Base-by-base conservation (phyloP, 2,329 filamentous ascomycete genomes). In the Thielaviopsis musarum region DNA sequence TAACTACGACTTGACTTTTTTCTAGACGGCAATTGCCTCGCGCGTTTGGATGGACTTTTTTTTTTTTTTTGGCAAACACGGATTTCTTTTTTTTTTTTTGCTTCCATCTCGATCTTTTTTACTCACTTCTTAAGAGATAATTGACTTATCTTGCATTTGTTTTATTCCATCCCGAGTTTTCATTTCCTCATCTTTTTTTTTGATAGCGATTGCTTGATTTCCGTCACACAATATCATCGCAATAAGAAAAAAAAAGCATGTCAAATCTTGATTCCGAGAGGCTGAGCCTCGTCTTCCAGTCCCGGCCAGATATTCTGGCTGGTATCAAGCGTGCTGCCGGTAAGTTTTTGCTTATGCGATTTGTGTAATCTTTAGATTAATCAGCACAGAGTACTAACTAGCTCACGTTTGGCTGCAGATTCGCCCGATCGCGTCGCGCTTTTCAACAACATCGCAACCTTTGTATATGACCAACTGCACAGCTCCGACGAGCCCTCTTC, bases 381-480 rank as follows among this genome's bases (percentile, higher is more conserved):
- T 52, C 49, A 52, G 24, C 28, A 17, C 45, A 13, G 6, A 21
- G 22, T 5, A 19, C 56, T n/a, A 19, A 15, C 49, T 45, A 19
- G 48, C 34, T 17, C 24, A 10, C 12, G 19, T 22, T 49, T 41
- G 34, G 9, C 21, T 12, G 5, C 64, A 80, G 78, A 82, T 65
- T 74, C 77, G 1, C 76, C 78, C 0, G 69, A 69, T 6, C 72
- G 74, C 38, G 68, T 79, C 26, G 66, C 70, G 21, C 71, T 83
- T 9, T 83, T 83, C 69, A 82, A 82, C 69, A 70, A 75, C 54
- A 82, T 82, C 58, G 73, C 74, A 58, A 69, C 61, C 63, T 78
- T 77, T 64, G 71, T 82, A 12, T 70, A 74, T 67, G 73, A 76
- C 28, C 73, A 74, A 58, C 65, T 77, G 12, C 67, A 69, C 21